These are phyloP conservation scores for Pythium aristosporum DNA, from an alignment of 352 stramenopile genomes.

Conservation along the genomic window DNA sequence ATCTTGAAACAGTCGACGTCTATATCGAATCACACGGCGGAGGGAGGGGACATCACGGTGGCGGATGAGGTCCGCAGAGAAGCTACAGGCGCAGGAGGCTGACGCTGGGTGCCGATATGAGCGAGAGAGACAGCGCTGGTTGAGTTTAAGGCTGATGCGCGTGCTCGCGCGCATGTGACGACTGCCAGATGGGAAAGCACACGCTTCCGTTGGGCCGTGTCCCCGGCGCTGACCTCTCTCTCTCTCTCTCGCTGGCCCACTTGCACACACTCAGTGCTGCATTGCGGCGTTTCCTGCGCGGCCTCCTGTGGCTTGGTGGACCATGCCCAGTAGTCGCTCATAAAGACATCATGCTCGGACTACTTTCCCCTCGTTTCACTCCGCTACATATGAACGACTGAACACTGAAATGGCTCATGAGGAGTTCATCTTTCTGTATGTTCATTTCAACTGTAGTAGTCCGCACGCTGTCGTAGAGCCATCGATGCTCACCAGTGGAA, in stretches of 20 bases:
- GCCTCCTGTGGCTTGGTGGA: no score
- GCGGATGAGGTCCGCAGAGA: not conserved
- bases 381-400: no score
- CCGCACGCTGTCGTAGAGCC: no score
- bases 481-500: no score
- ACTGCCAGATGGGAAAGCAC: slow-evolving; percentile 8
- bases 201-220: not conserved
- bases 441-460: no score
- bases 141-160: slow-evolving; percentile 24
- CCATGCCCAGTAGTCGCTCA: no score
- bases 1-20: slow-evolving; percentile 6
- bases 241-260: not conserved
- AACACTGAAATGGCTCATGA: no score
- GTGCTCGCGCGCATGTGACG: slow-evolving; percentile 1
- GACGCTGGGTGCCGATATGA: not conserved
- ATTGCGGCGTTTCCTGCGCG: no score
- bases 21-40: slow-evolving; percentile 1
- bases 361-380: no score
- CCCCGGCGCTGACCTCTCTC: not conserved
- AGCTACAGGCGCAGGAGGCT: not conserved
- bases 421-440: no score
- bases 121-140: not conserved
- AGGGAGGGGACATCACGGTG: not conserved
- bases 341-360: no score
- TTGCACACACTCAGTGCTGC: no score